These are phyloP conservation scores for Logfia minima DNA, from an alignment of 129 eudicot species.

Conservation along the genomic window DNA sequence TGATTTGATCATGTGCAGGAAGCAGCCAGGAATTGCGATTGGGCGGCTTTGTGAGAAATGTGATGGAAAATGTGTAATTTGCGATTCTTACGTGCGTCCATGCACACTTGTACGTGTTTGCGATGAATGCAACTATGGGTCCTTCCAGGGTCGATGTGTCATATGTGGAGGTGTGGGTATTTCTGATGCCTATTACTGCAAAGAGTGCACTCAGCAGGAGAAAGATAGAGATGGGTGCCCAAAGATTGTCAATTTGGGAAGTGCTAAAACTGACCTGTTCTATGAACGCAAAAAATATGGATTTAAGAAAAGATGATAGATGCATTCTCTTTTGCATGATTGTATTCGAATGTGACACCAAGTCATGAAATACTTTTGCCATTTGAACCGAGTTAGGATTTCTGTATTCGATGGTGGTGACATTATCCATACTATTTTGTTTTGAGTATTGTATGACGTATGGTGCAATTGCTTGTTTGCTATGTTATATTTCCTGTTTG, in stretches of 20 bases:
- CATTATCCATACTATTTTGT: background rate
- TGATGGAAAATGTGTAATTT: slow-evolving; percentile 70
- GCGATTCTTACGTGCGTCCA: slow-evolving; percentile 76
- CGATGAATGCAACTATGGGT: slow-evolving; percentile 58
- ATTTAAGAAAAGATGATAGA: slow-evolving; percentile 42
- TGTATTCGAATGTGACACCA: background rate
- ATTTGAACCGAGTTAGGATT: background rate
- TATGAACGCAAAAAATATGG: slow-evolving; percentile 54
- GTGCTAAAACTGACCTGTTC: slow-evolving; percentile 51
- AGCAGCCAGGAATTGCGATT: slow-evolving; percentile 83
- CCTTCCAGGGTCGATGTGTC: slow-evolving; percentile 50
- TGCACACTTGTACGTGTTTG: slow-evolving; percentile 55
- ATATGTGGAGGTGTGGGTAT: slow-evolving; percentile 60
- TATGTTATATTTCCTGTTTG: background rate
- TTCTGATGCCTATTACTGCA: slow-evolving; percentile 57
- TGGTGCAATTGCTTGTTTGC: background rate
- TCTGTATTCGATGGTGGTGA: slow-evolving; percentile 3
- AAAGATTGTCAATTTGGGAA: slow-evolving; percentile 51
- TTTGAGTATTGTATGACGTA: background rate
- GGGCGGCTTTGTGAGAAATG: slow-evolving; percentile 74
- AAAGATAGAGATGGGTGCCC: slow-evolving; percentile 59
- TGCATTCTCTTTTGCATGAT: background rate
- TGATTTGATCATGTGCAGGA: slow-evolving; percentile 79
- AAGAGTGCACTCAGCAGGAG: slow-evolving; percentile 62
- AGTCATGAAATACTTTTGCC: background rate